Base-by-base conservation (phyloP, 2,329 filamentous ascomycete genomes). In the Diaporthe vexans region DNA sequence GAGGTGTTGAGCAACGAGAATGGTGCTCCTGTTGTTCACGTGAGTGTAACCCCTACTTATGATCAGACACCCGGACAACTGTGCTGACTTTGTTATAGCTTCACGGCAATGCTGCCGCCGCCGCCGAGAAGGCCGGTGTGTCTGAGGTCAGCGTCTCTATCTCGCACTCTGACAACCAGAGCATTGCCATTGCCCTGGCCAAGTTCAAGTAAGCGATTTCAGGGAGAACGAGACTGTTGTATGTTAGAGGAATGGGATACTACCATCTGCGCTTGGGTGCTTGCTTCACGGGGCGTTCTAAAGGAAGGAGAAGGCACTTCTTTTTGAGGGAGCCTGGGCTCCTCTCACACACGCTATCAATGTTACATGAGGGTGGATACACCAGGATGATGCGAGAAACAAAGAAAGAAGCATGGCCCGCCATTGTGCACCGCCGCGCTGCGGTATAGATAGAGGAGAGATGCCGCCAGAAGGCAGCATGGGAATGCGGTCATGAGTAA, bases 101-200 rank as follows among this genome's bases (percentile, higher is more conserved):
- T 61, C 93, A 96, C 78, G 97, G 96, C 78, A 91, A 94, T 76
- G 97, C 97, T 71, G 91, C 95, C 76, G 85, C 90, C 70, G 95
- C 94, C 71, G 97, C 97, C n/a, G 92, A 93, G 83, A 89, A 94
- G 83, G 95, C 93, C 35, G 95, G 95, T 76, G 92, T 98, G 57
- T 97, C 96, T 88, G 91, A 92, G 72, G 93, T 98, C 77, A 96
- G 90, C 77, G 94, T 99, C 78, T 98, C 95, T 81, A 98, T 99
- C 81, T 98, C 96, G 79, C 97, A 99, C 85, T 97, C 94, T 52
- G 96, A 98, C 79, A 92, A 89, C 74, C 97, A 99, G 85, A 95
- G 97, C 76, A 95, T 98, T 80, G 96, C 97, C 59, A 94, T 99
- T 80, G 97, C 97, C 2, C 93, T 97, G 75, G 93, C 95, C 72